phyloP scores from a whole-genome alignment of 306 rosid genomes.

The Citrullus colocynthis region DNA sequence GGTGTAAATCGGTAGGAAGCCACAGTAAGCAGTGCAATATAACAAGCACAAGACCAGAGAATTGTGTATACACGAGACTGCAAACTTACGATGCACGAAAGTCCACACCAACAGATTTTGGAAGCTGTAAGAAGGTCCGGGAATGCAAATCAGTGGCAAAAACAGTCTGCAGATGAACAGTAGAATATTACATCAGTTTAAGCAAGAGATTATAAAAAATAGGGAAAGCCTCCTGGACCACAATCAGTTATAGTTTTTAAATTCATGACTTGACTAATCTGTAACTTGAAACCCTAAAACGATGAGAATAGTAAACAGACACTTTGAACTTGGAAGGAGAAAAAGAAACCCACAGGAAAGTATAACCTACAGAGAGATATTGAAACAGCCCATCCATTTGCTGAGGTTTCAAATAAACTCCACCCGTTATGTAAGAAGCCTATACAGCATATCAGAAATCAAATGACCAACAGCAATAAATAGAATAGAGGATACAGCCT shows the following conservation, averaged over 20 bases:
- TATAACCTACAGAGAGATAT: slow-evolving; percentile 63
- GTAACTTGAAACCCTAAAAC: not conserved
- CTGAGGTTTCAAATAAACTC: slow-evolving; percentile 86
- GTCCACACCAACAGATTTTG: slow-evolving; percentile 90
- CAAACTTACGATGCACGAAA: slow-evolving; percentile 93
- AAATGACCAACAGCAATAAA: slow-evolving; percentile 6
- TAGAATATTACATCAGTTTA: slow-evolving; percentile 8
- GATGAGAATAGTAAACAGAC: not conserved
- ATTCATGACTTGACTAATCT: not conserved
- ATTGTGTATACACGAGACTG: not conserved
- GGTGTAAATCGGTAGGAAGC: not conserved
- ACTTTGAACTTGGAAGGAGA: not conserved
- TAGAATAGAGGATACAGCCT: not conserved
- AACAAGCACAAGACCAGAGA: not conserved
- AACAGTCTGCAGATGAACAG: slow-evolving; percentile 54
- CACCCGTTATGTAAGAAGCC: slow-evolving; percentile 93
- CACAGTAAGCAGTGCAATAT: not conserved
- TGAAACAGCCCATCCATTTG: slow-evolving; percentile 80
- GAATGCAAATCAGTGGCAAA: slow-evolving; percentile 93
- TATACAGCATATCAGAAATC: slow-evolving; percentile 17
- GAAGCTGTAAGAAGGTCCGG: slow-evolving; percentile 79
- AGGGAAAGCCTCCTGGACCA: not conserved
- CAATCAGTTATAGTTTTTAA: not conserved
- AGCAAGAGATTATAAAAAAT: not conserved
- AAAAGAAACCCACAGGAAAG: not conserved